Base-by-base conservation (phyloP, 805 yeast genomes). In the Zygoascus flipseniorum region DNA sequence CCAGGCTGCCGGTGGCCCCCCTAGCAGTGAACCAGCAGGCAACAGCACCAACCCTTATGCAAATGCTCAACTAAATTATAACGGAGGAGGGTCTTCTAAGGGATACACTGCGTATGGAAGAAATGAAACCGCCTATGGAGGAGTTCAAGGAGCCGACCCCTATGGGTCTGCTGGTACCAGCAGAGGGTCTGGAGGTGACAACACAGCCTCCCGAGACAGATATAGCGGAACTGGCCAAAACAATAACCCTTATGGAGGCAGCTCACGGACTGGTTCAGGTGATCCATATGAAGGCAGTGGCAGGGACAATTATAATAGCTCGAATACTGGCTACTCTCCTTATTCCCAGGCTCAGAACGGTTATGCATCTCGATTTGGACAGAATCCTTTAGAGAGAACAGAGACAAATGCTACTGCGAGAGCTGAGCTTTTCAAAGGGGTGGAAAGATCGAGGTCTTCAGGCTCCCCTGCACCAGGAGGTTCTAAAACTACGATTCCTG, bases 351-450 rank as follows among this genome's bases (percentile, higher is more conserved):
- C 61, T 9, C 56, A 54, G 43, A 18, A 51, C 5, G 37, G 55
- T n/a, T 59, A 59, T 46, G 52, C 57, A 13, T 49, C 43, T 18
- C 51, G 62, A 37, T 60, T 57, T 50, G 59, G 59, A 6, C 31
- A 43, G 18, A 19, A 31, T 2, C 41, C 31, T 5, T 47, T 61
- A 26, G 31, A 51, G 14, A 53, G 64, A 48, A 56, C 64, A 11
- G 56, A 57, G 43, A 61, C 65, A 20, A 43, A 50, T 8, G 60
- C 56, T 26, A 54, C 58, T 1, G 50, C 53, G 13, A 59, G 69
- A 31, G 50, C 60, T 32, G 67, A 64, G 60, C 61, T 66, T 26
- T 67, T 66, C 48, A 50, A 55, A 60, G 66, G 51, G 31, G 57
- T 56, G 18, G 44, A 31, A 9, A 39, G 31, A 16, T 44, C 20